Evolutionary conservation across 352 stramenopile genomes (phyloP), one percentile per base, ranked within the genome.

Genomic region (Phytophthora multivora): DNA sequence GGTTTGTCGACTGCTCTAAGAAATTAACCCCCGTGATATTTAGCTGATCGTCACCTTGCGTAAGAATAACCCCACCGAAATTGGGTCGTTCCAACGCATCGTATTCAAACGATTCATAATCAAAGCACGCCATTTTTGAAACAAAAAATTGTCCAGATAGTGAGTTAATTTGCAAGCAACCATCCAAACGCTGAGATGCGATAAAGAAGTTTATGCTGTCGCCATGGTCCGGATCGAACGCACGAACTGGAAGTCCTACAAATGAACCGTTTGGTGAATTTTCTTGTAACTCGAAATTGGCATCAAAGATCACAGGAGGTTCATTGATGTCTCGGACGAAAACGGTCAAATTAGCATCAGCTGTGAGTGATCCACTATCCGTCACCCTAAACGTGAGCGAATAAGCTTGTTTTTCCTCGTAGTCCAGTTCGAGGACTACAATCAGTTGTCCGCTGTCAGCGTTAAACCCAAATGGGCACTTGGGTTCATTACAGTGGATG

Each of bases 301-400:
- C 21, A 38, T 66, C 61, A 10, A 59, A 13, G 25, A 86, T 75
- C 5, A 80, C 26, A 2, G 79, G 79, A 18, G 63, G 33, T 18
- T 87, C 79, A 31, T 89, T 89, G 9, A 79, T 68, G 47, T 89
- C 72, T 0, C 74, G 30, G 9, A 89, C 59, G 13, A 69, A 72
- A 45, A 89, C 40, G 10, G 49, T 66, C 36, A 86, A 25, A 47
- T 68, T 77, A 0, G 48, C 57, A 3, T 77, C 52, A 2, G 43
- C 51, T 26, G 53, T 43, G 4, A 78, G 62, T 16, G 19, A 35
- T 38, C 53, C 61, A 46, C 26, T 61, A 51, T 88, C 78, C 12
- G 56, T 75, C 25, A 69, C 71, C 46, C 38, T 43, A 48, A 83
- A 70, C 8, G 49, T 63, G 2, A 78, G 40, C 0, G 19, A 47